These are phyloP conservation scores for Bonia amplexicaulis DNA, from an alignment of 176 grass and related monocot genomes.

Conservation along the genomic window DNA sequence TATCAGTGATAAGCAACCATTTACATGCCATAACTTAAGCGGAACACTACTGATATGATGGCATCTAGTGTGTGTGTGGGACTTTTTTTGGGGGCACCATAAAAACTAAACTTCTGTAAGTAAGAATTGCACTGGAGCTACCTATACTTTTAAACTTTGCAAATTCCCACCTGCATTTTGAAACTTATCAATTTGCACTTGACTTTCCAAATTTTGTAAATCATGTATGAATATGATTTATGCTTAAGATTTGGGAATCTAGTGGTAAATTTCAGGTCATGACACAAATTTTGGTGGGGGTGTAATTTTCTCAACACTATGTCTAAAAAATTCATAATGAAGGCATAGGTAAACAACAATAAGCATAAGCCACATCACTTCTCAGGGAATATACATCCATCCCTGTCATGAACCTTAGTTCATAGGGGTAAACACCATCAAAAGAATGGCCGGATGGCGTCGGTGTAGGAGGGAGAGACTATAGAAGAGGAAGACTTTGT, in stretches of 20 bases:
- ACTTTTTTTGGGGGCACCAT: too few species aligned
- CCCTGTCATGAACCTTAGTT: too few species aligned
- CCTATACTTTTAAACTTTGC: not conserved
- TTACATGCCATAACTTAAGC: too few species aligned
- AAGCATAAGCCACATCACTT: constrained; percentile 17
- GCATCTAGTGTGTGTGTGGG: not conserved
- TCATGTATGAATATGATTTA: not conserved
- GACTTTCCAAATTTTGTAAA: constrained; percentile 7
- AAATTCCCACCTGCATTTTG: not conserved
- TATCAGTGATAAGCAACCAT: too few species aligned
- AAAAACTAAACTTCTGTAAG: not conserved
- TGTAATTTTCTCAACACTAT: not conserved
- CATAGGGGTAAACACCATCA: too few species aligned
- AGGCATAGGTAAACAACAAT: not conserved
- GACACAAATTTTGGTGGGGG: not conserved
- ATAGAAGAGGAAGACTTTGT: too few species aligned
- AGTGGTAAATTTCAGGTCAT: not conserved
- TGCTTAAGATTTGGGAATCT: constrained; percentile 10
- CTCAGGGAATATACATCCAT: not conserved
- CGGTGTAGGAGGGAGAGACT: too few species aligned
- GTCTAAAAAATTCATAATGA: not conserved
- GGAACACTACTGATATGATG: not conserved
- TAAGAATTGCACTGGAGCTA: constrained; percentile 19
- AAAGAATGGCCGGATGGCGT: too few species aligned
- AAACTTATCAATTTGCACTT: constrained; percentile 3